Percentiles rank a stretch among this genome's conserved stretches.
phyloP scores from a whole-genome alignment of 176 grass and related monocot genomes.

The Chrysopogon serrulatus region DNA sequence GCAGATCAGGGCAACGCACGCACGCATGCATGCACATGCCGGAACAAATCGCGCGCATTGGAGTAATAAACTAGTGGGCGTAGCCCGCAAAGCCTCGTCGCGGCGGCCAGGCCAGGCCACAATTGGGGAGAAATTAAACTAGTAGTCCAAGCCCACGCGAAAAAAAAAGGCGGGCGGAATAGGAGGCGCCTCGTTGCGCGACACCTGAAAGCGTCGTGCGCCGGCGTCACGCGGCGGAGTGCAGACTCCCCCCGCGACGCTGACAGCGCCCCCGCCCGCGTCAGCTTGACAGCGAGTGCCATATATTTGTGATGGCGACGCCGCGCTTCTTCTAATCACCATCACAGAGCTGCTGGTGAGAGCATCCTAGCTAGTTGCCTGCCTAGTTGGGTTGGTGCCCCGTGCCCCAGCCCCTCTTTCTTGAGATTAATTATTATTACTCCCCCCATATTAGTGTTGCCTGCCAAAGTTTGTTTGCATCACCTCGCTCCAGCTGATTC shows the following conservation, averaged over 20 bases:
- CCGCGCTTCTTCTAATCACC: background rate
- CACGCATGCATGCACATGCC: background rate
- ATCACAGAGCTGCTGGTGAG: background rate
- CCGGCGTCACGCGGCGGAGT: conserved; percentile 37
- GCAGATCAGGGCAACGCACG: background rate
- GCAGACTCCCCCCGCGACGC: conserved; percentile 9
- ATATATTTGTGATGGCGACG: background rate
- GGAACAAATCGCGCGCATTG: background rate
- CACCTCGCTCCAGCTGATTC: background rate
- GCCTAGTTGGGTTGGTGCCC: background rate
- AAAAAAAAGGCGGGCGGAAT: background rate
- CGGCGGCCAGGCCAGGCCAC: background rate
- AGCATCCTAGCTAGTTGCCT: background rate
- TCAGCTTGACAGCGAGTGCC: conserved; percentile 14
- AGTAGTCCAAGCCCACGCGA: background rate
- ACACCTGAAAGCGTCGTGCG: conserved; percentile 47
- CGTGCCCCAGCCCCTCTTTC: too few species aligned
- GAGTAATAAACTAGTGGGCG: background rate
- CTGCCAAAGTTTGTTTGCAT: too few species aligned
- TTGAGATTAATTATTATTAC: background rate
- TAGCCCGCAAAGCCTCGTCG: background rate
- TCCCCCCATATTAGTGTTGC: background rate
- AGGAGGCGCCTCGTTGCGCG: conserved; percentile 46
- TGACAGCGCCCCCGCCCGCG: background rate
- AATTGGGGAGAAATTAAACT: background rate